Conservation (phyloP, 2,329 filamentous ascomycete genomes). For the Colletotrichum sp. region DNA sequence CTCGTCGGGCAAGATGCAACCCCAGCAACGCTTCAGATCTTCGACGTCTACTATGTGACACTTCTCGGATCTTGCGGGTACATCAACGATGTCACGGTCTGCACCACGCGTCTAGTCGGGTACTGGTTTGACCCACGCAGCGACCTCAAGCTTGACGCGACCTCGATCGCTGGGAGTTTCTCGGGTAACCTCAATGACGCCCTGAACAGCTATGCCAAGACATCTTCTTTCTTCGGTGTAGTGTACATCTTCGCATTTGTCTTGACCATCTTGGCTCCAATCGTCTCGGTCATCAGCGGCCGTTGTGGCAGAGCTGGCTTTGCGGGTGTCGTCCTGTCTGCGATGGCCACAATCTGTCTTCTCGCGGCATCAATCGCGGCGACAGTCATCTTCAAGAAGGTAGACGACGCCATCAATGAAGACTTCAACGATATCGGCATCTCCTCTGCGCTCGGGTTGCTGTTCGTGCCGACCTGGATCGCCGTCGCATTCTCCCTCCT, state of each 20-base stretch:
- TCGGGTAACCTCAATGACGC: conserved; percentile 26
- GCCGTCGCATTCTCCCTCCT: conserved; percentile 27
- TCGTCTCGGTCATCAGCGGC: conserved; percentile 24
- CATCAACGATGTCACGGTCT: conserved; percentile 26
- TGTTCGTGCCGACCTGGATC: conserved; percentile 31
- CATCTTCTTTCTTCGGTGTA: conserved; percentile 31
- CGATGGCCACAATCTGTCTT: conserved; percentile 28
- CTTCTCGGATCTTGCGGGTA: conserved; percentile 37
- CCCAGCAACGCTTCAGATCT: conserved; percentile 30
- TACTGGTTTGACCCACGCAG: conserved; percentile 35
- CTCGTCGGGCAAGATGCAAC: conserved; percentile 32
- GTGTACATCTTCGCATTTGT: conserved; percentile 33
- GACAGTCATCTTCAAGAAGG: conserved; percentile 27
- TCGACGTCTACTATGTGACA: conserved; percentile 33
- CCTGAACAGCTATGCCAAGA: conserved; percentile 28
- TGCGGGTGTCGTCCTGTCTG: conserved; percentile 23
- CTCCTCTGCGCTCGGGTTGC: conserved; percentile 23
- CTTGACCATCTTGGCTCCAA: conserved; percentile 25
- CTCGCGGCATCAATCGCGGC: conserved; percentile 30
- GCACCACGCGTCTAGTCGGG: conserved; percentile 31
- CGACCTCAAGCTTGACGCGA: conserved; percentile 33
- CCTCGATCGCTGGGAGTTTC: conserved; percentile 24
- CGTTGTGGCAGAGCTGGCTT: conserved; percentile 21
- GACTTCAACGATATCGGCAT: conserved; percentile 30
- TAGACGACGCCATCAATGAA: conserved; percentile 30